Base-by-base conservation (phyloP, 495 filamentous ascomycete genomes). In the Sordaria brevicollis region DNA sequence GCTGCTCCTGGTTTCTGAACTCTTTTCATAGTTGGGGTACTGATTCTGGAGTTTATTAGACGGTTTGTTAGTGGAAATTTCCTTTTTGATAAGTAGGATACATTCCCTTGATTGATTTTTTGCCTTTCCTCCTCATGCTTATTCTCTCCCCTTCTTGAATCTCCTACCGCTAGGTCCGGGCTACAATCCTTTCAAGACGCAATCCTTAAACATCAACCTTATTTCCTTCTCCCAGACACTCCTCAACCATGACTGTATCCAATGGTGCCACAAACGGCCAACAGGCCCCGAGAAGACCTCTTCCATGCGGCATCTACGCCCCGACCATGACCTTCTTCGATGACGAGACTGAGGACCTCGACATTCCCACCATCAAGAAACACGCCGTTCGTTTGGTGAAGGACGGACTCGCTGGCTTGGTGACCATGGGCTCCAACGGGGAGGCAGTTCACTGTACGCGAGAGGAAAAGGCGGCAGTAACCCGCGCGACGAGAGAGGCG, bases 291-390 rank as follows among this genome's bases (percentile, higher is more conserved):
- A 81, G 80, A 68, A 87, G 89, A 57, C 87, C 91, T 71, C 89
- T 96, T 66, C 91, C 90, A 15, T 89, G 90, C 73, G 93, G 93
- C 76, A 93, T 94, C 77, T 96, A 95, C 79, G 90, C 91, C 71
- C 93, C 93, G 21, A 94, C 91, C 35, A 93, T 94, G 88, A 95
- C 92, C 71, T 95, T 96, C 81, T 96, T 97, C 83, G 84, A 94
- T 76, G 85, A 89, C 15, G 83, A 86, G 36, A 93, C 90, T 62
- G 93, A 97, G 80, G 90, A 95, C 19, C 86, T 97, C 75, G 93
- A 97, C 75, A 86, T 92, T 72, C 84, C 89, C 5, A 86, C 89
- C 69, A 91, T 94, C 82, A 91, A 90, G 77, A 88, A 85, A 66
- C 92, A 95, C 75, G 91, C 91, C 35, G 88, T 91, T 66, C 91